phyloP scores from a whole-genome alignment of 805 yeast species.

The Metschnikowia kofuensis region DNA sequence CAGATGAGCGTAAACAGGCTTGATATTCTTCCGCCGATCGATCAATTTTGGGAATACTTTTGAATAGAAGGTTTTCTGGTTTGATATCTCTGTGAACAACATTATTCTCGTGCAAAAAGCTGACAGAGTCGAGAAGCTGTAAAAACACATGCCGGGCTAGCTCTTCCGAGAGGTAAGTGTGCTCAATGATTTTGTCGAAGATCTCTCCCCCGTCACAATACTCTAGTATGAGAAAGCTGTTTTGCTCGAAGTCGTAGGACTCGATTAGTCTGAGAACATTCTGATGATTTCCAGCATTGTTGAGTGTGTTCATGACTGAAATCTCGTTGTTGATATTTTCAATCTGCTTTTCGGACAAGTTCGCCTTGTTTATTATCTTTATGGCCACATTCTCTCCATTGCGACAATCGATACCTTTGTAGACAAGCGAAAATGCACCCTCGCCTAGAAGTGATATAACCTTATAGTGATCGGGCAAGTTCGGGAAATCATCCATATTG shows the following conservation, averaged over 20 bases:
- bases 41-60: conserved; percentile 48
- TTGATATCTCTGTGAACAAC: conserved; percentile 82
- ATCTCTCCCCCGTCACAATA: conserved; percentile 76
- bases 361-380: conserved; percentile 64
- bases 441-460: conserved; percentile 62
- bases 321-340: conserved; percentile 79
- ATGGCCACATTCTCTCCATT: conserved; percentile 48
- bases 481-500: conserved; percentile 27
- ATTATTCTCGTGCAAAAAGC: conserved; percentile 71
- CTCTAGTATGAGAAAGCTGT: conserved; percentile 71
- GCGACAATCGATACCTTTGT: conserved; percentile 48
- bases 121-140: conserved; percentile 63
- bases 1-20: conserved; percentile 53
- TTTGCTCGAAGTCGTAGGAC: conserved; percentile 58
- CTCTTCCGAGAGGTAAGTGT: conserved; percentile 65
- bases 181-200: conserved; percentile 63
- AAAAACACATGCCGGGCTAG: conserved; percentile 59
- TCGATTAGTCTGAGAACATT: conserved; percentile 64
- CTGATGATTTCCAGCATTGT: conserved; percentile 43
- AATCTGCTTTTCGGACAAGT: conserved; percentile 58
- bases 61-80: conserved; percentile 72
- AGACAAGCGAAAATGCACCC: conserved; percentile 79
- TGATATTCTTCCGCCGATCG: conserved; percentile 40
- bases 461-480: conserved; percentile 39
- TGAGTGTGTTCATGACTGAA: conserved; percentile 63